Base-by-base conservation (phyloP, 768 basidiomycete species). In the Clathrus columnatus region DNA sequence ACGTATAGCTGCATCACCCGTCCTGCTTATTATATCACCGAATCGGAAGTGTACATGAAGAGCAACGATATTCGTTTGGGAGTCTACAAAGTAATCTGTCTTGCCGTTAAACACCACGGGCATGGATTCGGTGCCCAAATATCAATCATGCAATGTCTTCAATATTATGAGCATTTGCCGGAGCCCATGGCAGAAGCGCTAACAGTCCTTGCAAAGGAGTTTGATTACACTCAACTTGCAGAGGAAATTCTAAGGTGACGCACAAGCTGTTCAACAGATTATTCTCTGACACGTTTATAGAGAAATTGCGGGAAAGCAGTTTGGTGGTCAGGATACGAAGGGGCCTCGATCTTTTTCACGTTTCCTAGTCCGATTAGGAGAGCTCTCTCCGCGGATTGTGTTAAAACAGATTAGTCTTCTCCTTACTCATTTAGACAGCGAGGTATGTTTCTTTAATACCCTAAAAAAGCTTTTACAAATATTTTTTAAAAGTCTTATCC, bases 181-280 rank as follows among this genome's bases (percentile, higher is more conserved):
- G 95, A 98, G 63, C 85, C 87, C 1, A 87, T 97, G 83, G 95
- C 96, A 0, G 95, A 97, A 61, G 83, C 88, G 47, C 75, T 98
- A 23, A 76, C 82, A 28, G 72, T 84, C 48, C 78, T 96, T 16
- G 80, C 85, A 7, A 84, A 84, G 55, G 87, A 95, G 53, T 97
- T 87, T 63, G 94, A 96, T 68, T 82, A 91, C 57, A 74, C 83
- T 1, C 91, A 94, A 65, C 77, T 97, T 5, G 88, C 87, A 0
- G 95, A 97, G 62, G 93, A 97, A 62, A 77, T 98, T 46, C 73
- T 99, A 16, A 81, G 75, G 69, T 73, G 60, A 52, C 27, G 14
- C 36, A 3, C 7, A 36, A 36, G 11, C n/a, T n/a, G n/a, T n/a
- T n/a, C n/a, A 36, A 50, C 11, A 27, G 49, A 10, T 32, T 3